Base-by-base conservation (phyloP, 352 stramenopile species). In the Phytopythium vexans region DNA sequence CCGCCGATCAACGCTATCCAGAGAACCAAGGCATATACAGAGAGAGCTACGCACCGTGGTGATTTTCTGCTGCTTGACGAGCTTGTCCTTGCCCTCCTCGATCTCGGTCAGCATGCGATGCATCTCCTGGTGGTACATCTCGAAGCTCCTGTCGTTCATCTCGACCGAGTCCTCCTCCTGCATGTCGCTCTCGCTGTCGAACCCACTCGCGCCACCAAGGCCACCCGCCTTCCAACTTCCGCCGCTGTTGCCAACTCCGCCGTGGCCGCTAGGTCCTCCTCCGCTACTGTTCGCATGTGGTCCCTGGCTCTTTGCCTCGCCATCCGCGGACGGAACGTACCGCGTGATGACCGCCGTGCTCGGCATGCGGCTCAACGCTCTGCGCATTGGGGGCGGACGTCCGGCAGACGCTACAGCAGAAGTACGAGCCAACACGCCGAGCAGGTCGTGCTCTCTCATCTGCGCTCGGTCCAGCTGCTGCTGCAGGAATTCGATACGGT, bases 361-460 rank as follows among this genome's bases (percentile, higher is more conserved):
- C 16, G 77, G 64, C 74, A 86, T 89, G 8, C 76, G 70, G 47
- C 72, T 88, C 36, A 87, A 65, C 49, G 69, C 66, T n/a, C 70
- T 68, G 4, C 74, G 74, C 34, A 81, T 15, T 31, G 52, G 60
- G 14, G 56, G 43, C 0, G 56, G 38, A n/a, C n/a, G n/a, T 39
- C 76, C 77, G 1, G 50, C 15, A 16, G 52, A 40, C 3, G 46
- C 33, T 1, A 43, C 46, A 8, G 49, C 8, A 12, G 48, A 27
- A 4, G 68, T 61, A 4, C 70, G 74, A 8, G 37, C 58, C 31
- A 83, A 15, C 12, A 71, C 50, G 0, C 54, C 70, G 8, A 79
- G 27, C 15, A 89, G 45, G 41, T 93, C 82, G 52, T 88, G 75
- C 39, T 93, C 82, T 4, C 74, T 70, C 82, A 93, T 93, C 21